Evolutionary conservation across 2,329 filamentous ascomycete genomes (phyloP).

Genomic region (Annulohypoxylon truncatum): DNA sequence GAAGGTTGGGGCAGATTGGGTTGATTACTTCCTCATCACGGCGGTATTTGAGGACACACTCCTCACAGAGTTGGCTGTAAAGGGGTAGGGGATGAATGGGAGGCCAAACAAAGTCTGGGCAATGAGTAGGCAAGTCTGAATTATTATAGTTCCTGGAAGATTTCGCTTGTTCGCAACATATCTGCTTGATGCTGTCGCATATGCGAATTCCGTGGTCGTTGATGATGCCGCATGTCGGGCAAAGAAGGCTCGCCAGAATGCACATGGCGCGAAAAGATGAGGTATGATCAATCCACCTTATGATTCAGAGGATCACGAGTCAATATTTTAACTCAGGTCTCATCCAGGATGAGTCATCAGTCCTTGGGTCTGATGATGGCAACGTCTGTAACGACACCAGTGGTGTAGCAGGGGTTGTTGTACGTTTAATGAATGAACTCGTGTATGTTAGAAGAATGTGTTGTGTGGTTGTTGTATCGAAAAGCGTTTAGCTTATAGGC

Average conservation of each 20-base stretch:
- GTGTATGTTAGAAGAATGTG: too few species aligned
- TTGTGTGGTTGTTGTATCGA: too few species aligned
- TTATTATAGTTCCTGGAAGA: not conserved
- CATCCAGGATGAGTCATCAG: not conserved
- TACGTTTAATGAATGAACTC: too few species aligned
- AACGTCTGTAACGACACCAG: not conserved
- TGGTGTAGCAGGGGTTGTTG: too few species aligned
- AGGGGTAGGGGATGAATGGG: not conserved
- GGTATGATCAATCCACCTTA: not conserved
- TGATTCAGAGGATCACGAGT: not conserved
- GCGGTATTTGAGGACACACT: not conserved
- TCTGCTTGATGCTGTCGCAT: not conserved
- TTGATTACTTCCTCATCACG: not conserved
- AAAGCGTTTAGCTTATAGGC: too few species aligned
- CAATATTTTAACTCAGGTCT: not conserved
- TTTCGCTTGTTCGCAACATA: not conserved
- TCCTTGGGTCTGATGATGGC: not conserved
- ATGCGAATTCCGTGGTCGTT: not conserved
- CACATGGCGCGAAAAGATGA: not conserved
- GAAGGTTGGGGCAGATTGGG: not conserved
- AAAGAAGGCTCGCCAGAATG: not conserved
- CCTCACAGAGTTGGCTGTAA: not conserved
- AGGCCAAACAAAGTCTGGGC: not conserved
- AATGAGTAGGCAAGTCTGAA: not conserved
- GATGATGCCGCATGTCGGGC: not conserved